These are phyloP conservation scores for Daedaleopsis sinensis DNA, from an alignment of 768 basidiomycete species.

Conservation along the genomic window DNA sequence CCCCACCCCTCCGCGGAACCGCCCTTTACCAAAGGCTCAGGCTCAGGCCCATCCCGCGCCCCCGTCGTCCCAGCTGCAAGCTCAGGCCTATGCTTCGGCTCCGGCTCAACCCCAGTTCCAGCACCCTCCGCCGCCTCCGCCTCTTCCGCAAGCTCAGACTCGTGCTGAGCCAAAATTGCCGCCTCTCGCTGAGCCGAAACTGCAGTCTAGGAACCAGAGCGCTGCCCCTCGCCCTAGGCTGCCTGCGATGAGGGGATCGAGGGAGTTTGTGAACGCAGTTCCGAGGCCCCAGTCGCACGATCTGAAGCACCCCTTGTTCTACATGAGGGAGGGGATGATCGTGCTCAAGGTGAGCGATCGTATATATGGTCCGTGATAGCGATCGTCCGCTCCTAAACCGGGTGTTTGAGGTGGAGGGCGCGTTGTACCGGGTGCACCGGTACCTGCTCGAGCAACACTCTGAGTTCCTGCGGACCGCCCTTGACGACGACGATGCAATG, in stretches of 20 bases:
- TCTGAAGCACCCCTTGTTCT: constrained; percentile 17
- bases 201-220: not conserved
- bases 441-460: constrained; percentile 42
- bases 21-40: not conserved
- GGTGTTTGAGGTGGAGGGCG: constrained; percentile 37
- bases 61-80: not conserved
- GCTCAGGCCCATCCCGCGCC: not conserved
- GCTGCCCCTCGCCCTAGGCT: constrained; percentile 13
- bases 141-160: not conserved
- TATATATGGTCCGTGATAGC: no score
- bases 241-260: constrained; percentile 8
- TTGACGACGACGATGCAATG: constrained; percentile 18
- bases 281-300: not conserved
- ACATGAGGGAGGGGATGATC: constrained; percentile 24
- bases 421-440: constrained; percentile 44
- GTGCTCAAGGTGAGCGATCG: constrained; percentile 14
- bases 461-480: constrained; percentile 38
- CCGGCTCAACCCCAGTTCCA: not conserved
- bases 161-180: not conserved
- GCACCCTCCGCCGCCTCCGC: not conserved
- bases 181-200: no score
- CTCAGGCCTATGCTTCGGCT: not conserved
- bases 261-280: not conserved
- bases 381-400: not conserved
- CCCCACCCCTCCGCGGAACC: not conserved